Conservation (phyloP, 768 basidiomycete genomes). For the Russula sp. region DNA sequence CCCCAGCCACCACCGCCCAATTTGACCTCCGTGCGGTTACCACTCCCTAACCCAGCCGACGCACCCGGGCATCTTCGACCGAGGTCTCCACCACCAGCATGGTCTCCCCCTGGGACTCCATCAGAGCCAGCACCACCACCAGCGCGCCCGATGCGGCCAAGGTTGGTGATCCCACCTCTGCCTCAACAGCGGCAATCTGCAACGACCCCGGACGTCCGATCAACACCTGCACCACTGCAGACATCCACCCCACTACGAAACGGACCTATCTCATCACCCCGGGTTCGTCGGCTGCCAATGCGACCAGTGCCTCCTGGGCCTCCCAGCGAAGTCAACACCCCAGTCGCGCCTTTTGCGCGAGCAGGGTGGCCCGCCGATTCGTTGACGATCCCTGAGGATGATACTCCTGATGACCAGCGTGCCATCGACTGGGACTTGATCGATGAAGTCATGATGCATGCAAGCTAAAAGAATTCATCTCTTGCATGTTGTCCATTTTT, state of each 20-base stretch:
- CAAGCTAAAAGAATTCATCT: background rate
- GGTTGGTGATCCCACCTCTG: background rate
- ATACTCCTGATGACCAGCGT: slow-evolving; percentile 10
- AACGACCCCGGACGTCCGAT: background rate
- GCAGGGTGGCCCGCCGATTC: slow-evolving; percentile 6
- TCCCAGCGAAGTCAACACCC: slow-evolving; percentile 20
- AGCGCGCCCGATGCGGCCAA: slow-evolving; percentile 6
- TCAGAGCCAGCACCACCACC: background rate
- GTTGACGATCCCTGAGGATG: background rate
- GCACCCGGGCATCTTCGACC: background rate
- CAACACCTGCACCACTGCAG: background rate
- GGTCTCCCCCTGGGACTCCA: slow-evolving; percentile 12
- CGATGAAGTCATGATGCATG: slow-evolving; percentile 21
- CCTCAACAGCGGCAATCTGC: background rate
- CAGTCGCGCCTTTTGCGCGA: slow-evolving; percentile 2
- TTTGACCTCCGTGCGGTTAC: background rate
- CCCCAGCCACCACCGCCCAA: background rate
- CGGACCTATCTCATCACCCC: background rate
- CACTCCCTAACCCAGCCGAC: background rate
- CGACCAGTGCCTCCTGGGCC: slow-evolving; percentile 20
- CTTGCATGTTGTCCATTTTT: background rate
- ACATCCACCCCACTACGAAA: background rate
- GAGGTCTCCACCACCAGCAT: slow-evolving; percentile 17
- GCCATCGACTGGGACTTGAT: slow-evolving; percentile 24
- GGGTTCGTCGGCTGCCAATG: slow-evolving; percentile 13